These are phyloP conservation scores for Chamaecrista fasciculata DNA, from an alignment of 306 rosid species.

Conservation along the genomic window DNA sequence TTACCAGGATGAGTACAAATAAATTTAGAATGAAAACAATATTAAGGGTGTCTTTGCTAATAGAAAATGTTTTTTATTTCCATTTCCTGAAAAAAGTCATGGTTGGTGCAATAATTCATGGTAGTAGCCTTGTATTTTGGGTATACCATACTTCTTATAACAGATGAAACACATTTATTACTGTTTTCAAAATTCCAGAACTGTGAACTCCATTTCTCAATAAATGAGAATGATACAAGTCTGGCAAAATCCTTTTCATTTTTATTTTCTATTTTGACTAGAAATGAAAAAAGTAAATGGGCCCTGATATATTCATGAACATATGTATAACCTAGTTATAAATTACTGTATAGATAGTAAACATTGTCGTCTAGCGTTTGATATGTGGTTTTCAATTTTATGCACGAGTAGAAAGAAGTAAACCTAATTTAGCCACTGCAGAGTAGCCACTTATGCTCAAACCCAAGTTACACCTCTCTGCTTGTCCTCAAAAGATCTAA, in stretches of 20 bases:
- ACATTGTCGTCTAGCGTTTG: neutral
- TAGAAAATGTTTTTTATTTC: neutral
- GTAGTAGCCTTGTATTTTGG: neutral
- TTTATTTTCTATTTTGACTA: neutral
- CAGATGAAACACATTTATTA: too few species aligned
- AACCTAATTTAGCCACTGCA: neutral
- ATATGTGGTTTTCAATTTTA: constrained; percentile 5
- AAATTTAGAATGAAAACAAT: neutral
- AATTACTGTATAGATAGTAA: neutral
- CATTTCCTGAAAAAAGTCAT: neutral
- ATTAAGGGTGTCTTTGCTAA: neutral
- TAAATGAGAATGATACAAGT: neutral
- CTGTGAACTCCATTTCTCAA: neutral
- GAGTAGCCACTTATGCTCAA: constrained; percentile 16
- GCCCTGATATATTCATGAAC: neutral
- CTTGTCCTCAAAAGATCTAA: neutral
- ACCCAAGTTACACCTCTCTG: neutral
- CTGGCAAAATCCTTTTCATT: neutral
- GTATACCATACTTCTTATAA: neutral
- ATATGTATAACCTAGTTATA: too few species aligned
- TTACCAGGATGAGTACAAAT: constrained; percentile 14
- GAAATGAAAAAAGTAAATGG: neutral
- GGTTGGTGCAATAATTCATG: too few species aligned
- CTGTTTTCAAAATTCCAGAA: neutral
- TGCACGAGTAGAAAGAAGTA: neutral